Evolutionary conservation across 1,284 basidiomycete species (phyloP), one percentile per base, ranked within the genome.

Genomic region (Ustilago xerochloae): DNA sequence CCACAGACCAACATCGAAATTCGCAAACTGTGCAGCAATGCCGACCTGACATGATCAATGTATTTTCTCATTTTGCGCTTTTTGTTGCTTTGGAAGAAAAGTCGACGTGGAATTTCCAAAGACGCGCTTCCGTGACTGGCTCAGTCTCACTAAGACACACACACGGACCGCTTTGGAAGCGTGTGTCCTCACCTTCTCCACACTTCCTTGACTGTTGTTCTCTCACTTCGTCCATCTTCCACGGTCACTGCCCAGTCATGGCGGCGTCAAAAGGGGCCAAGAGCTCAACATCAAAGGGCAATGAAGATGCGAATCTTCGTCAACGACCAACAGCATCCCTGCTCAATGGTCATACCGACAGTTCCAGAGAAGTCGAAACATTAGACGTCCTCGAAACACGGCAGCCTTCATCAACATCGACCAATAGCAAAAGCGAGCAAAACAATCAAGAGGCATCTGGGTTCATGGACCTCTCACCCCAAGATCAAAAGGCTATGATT

Each of bases 401-500:
- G 22, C 32, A 58, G 28, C 50, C 63, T 33, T 20, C 58, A 39
- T 15, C 59, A 8, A 58, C 59, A 18, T 28, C 65, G 15, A 51
- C 60, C 46, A 53, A 63, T 29, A 59, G 41, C 26, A 64, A 64
- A 32, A 62, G 57, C 59, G 55, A 55, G 26, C 64, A 67, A 26
- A 50, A 58, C 9, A 59, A 22, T 36, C 55, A 62, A 18, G 72
- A 70, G 39, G 72, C 66, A 3, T 65, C 59, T 6, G 72, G 72
- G 13, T 70, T 75, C 62, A 75, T 75, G 72, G 72, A 75, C 18
- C 63, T 75, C 20, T 67, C 63, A 28, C 67, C 72, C 6, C 49
- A 48, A 22, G 72, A 75, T 32, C 67, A 45, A 10, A 62, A 57
- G 32, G 93, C 92, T 33, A 93, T 99, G 88, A 89, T 89, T 8